Percentiles rank a stretch among this genome's conserved stretches.
phyloP scores from a whole-genome alignment of 2,329 filamentous ascomycete genomes.

The Xylaria hypoxylon region DNA sequence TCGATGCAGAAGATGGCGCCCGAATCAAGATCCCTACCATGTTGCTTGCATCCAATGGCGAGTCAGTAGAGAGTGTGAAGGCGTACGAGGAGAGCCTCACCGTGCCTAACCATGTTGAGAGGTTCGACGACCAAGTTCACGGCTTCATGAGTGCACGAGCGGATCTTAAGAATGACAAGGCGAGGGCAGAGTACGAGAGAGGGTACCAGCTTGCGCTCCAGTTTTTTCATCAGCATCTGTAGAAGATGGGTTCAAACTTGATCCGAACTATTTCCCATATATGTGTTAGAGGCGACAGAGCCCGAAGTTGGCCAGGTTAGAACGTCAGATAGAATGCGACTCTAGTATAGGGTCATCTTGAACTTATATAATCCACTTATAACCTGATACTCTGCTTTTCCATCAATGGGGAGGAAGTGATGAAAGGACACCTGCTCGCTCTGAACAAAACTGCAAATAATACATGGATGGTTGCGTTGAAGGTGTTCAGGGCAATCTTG shows the following conservation, averaged over 20 bases:
- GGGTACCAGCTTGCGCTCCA: constrained; percentile 67
- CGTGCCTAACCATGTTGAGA: constrained; percentile 69
- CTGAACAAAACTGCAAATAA: too few relatives aligned
- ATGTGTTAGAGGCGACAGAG: neutral
- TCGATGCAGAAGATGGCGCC: constrained; percentile 68
- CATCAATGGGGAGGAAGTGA: too few relatives aligned
- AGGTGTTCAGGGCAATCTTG: too few relatives aligned
- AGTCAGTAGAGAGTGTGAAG: constrained; percentile 64
- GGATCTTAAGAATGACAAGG: constrained; percentile 64
- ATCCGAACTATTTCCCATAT: constrained; percentile 4
- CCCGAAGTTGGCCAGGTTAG: neutral
- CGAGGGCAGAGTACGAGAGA: constrained; percentile 69
- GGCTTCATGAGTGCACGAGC: constrained; percentile 78
- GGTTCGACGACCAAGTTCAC: constrained; percentile 72
- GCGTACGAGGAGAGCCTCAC: constrained; percentile 63
- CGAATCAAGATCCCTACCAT: constrained; percentile 41
- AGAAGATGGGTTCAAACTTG: neutral
- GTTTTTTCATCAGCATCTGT: constrained; percentile 64
- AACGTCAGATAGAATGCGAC: too few relatives aligned
- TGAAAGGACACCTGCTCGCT: too few relatives aligned
- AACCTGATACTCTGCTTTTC: too few relatives aligned
- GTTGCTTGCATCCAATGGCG: constrained; percentile 73
- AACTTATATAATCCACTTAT: too few relatives aligned
- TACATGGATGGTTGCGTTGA: too few relatives aligned
- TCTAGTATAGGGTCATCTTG: too few relatives aligned